Evolutionary conservation across 257 asterid species (phyloP), one percentile per base, ranked within the genome.

Genomic region (Galeopsis tetrahit): DNA sequence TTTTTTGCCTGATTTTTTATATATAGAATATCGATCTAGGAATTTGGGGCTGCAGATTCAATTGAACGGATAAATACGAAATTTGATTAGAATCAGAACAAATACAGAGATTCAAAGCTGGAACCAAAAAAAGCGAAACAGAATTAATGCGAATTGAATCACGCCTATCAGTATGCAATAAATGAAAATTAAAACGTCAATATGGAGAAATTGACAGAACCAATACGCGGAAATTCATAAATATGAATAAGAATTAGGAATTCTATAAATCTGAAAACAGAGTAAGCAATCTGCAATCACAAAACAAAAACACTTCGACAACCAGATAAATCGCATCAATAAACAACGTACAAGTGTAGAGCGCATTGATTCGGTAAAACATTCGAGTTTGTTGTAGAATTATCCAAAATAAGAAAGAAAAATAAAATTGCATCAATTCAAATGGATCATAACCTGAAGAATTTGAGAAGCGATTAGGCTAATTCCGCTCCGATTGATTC

Each of bases 21-120:
- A 10, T 14, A 13, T 17, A 31, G 10, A 31, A 21, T 39, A 35
- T 13, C 51, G 73, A 32, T 67, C 64, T 63, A 15, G 44, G 67
- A 17, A 43, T 60, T 42, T 35, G 71, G 75, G 84, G 79, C 87
- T 82, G 86, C 70, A 80, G 78, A 85, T 84, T 82, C 85, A 75
- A 77, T 80, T 56, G 70, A 78, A 75, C 52, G 33, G 70, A 70
- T 36, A 10, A 62, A 68, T 15, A 13, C 31, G 6, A 57, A 40
- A 39, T 43, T 10, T 21, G 68, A 63, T 78, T 66, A 49, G 79
- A 82, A 71, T 79, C 77, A 28, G 78, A 75, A 77, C 66, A 57
- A 51, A 60, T 21, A 21, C 28, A 66, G 70, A 66, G 75, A 78
- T 70, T 81, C 84, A 72, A 62, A 72, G 40, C 10, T 1, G 10